phyloP scores from a whole-genome alignment of 495 filamentous ascomycete species.

The Aspergillus sclerotiicarbonarius region DNA sequence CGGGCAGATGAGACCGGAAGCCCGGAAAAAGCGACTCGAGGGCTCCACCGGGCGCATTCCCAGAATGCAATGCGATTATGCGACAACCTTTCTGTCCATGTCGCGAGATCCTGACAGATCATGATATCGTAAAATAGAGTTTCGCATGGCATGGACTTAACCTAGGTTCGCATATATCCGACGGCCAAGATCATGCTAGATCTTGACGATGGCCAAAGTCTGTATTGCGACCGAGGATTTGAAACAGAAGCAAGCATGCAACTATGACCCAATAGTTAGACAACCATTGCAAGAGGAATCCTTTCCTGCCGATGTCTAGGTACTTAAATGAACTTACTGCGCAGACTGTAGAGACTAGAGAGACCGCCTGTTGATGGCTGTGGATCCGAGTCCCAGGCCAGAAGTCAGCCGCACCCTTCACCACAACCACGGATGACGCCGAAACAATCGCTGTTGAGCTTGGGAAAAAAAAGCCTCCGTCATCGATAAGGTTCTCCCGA shows the following conservation, averaged over 20 bases:
- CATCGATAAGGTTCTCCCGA: too few relatives aligned
- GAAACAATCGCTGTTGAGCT: too few relatives aligned
- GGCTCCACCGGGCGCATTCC: constrained; percentile 8
- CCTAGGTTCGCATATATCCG: background rate
- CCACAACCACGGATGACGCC: too few relatives aligned
- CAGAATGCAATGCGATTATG: background rate
- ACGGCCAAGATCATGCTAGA: background rate
- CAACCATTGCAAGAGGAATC: background rate
- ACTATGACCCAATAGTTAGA: background rate
- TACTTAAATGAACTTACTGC: too few relatives aligned
- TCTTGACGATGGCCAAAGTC: background rate
- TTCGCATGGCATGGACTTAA: background rate
- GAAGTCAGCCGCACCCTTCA: too few relatives aligned
- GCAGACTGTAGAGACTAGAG: too few relatives aligned
- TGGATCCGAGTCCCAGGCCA: too few relatives aligned
- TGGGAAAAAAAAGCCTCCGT: too few relatives aligned
- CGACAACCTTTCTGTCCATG: background rate
- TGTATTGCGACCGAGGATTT: background rate
- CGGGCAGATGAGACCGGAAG: constrained; percentile 24
- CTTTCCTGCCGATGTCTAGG: too few relatives aligned
- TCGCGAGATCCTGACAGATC: background rate
- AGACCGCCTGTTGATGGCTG: too few relatives aligned
- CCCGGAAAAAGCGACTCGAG: constrained; percentile 10
- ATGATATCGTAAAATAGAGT: background rate
- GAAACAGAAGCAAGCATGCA: background rate